phyloP scores from a whole-genome alignment of 2,329 filamentous ascomycete genomes.

The Colletotrichum somersetense region DNA sequence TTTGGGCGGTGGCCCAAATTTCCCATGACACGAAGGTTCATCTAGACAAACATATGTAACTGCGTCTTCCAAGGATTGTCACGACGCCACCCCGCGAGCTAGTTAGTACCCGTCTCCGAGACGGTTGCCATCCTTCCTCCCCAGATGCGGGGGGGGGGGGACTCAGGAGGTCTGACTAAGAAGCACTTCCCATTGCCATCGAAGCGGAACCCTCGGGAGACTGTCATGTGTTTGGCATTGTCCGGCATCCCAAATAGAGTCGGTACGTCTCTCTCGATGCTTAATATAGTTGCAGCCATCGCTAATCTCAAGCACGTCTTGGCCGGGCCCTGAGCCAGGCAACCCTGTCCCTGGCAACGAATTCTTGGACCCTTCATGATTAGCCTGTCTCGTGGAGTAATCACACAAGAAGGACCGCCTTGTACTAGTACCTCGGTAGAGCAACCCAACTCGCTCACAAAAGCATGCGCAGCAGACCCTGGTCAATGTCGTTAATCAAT shows the following conservation, averaged over 20 bases:
- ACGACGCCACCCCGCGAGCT: not conserved
- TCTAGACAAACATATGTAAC: not conserved
- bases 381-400: not conserved
- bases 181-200: not conserved
- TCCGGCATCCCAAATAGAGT: not conserved
- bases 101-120: not conserved
- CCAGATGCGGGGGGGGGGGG: not conserved
- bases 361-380: not conserved
- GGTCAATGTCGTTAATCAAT: constrained; percentile 9
- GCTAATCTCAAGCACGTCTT: not conserved
- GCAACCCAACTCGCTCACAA: not conserved
- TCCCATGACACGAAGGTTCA: not conserved
- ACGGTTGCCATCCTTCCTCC: not conserved
- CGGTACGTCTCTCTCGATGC: not conserved
- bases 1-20: not conserved
- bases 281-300: too few species aligned
- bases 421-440: too few species aligned
- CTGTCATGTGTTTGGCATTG: not conserved
- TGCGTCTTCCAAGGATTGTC: not conserved
- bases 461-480: not conserved
- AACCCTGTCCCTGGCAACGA: not conserved
- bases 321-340: too few species aligned
- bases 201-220: not conserved
- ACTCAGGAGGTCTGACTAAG: not conserved
- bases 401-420: not conserved